Base-by-base conservation (phyloP, 2,329 filamentous ascomycete species). In the Xylaria polymorpha region DNA sequence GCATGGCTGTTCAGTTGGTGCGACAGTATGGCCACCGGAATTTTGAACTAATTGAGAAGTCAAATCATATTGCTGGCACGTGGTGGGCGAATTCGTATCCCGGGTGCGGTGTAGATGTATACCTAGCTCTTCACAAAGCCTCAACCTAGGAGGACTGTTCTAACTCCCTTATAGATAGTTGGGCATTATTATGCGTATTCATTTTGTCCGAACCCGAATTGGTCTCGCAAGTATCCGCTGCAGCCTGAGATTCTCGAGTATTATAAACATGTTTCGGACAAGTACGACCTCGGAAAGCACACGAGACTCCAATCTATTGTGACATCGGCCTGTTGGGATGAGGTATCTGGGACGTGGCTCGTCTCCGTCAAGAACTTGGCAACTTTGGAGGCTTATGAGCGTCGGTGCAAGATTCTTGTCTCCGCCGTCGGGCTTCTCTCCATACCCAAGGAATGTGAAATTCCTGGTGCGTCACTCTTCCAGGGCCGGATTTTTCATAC, bases 21-120 rank as follows among this genome's bases (percentile, higher is more conserved):
- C 64, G 61, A 12, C 32, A 67, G 12, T 70, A 58, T 32, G 68
- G 68, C 48, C 48, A 64, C 43, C 35, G 68, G 22, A 59, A 56
- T 7, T 70, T 70, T n/a, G 68, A 70, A 50, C 8, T 70, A 18
- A 64, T 67, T n/a, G 68, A 70, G 55, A 70, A 37, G 51, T 29
- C 57, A n/a, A 15, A 35, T 3, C 25, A 48, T 15, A 50, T 70
- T n/a, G 68, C 64, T 10, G 68, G 68, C 18, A 70, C 68, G 4
- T 70, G 68, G 68, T 55, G 15, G 50, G 51, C 56, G 1, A 70
- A 70, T n/a, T 14, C 68, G 22, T 70, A 70, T 59, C 68, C 68
- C 4, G 68, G 68, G 1, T 70, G 68, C 50, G 68, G 68, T 9
- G 68, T 70, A 39, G 68, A 70, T 55, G 68, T 70, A 61, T 14